A percentile compares a stretch with the other conserved stretches of the same genome.
These are phyloP conservation scores for Chiua sp. DNA, from an alignment of 1,284 basidiomycete genomes.

Conservation along the genomic window DNA sequence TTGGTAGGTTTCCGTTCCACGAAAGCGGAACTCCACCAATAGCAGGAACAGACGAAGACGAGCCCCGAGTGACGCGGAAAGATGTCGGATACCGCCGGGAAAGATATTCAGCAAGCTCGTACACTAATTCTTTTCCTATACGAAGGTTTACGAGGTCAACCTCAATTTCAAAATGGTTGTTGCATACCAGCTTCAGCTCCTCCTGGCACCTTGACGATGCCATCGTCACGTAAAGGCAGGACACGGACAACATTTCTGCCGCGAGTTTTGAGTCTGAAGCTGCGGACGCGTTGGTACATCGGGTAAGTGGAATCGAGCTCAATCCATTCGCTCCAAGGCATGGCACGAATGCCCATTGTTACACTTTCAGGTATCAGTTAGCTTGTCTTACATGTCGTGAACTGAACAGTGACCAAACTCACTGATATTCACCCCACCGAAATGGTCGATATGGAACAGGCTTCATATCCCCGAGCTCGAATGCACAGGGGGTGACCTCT, in stretches of 20 bases:
- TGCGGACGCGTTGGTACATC: conserved; percentile 56
- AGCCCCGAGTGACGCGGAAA: conserved; percentile 55
- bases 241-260: conserved; percentile 54
- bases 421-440: conserved; percentile 67
- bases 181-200: conserved; percentile 56
- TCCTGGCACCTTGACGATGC: conserved; percentile 52
- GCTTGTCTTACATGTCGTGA: conserved; percentile 51
- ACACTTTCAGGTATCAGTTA: conserved; percentile 63
- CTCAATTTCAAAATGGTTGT: background rate
- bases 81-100: conserved; percentile 62
- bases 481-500: conserved; percentile 44
- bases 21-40: conserved; percentile 41
- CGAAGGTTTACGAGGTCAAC: conserved; percentile 1
- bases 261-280: conserved; percentile 55
- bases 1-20: conserved; percentile 57
- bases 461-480: conserved; percentile 48
- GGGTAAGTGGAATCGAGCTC: conserved; percentile 65
- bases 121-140: conserved; percentile 63
- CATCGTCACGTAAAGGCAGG: conserved; percentile 43
- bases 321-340: conserved; percentile 71
- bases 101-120: conserved; percentile 69
- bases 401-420: conserved; percentile 39
- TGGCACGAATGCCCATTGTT: conserved; percentile 70
- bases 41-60: conserved; percentile 19
- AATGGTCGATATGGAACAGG: conserved; percentile 70